phyloP scores from a whole-genome alignment of 164 flowering plant species.

The Magnolia changhungtana region DNA sequence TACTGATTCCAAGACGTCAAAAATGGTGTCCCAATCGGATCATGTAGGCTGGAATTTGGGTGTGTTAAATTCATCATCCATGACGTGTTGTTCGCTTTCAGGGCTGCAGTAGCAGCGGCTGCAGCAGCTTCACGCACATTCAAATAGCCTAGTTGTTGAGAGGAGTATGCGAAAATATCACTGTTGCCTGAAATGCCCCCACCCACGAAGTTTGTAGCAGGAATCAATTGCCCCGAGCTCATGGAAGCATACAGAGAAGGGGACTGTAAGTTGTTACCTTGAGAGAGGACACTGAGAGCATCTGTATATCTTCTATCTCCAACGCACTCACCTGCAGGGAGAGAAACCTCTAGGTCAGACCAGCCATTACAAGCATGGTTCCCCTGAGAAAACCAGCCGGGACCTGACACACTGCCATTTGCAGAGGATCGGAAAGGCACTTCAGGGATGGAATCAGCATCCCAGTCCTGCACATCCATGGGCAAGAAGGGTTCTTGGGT shows the following conservation, averaged over 20 bases:
- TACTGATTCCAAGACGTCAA: conserved; percentile 74
- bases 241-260: conserved; percentile 29
- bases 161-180: conserved; percentile 31
- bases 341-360: conserved; percentile 37
- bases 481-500: conserved; percentile 39
- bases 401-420: conserved; percentile 34
- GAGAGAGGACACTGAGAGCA: conserved; percentile 55
- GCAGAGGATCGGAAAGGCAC: conserved; percentile 35
- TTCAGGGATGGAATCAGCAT: conserved; percentile 28
- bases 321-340: conserved; percentile 33
- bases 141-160: conserved; percentile 47
- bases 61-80: conserved; percentile 52
- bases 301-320: conserved; percentile 40
- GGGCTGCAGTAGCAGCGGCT: conserved; percentile 19
- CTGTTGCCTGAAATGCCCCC: conserved; percentile 29
- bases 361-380: conserved; percentile 43
- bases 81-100: conserved; percentile 15
- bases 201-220: conserved; percentile 39
- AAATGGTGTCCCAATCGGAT: conserved; percentile 55
- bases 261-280: conserved; percentile 40
- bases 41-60: conserved; percentile 48
- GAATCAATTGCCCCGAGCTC: conserved; percentile 35
- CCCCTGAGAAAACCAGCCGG: conserved; percentile 50
- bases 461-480: conserved; percentile 47
- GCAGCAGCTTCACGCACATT: conserved; percentile 29